These are phyloP conservation scores for Lecanosticta acicola DNA, from an alignment of 2,329 filamentous ascomycete species.

Conservation along the genomic window DNA sequence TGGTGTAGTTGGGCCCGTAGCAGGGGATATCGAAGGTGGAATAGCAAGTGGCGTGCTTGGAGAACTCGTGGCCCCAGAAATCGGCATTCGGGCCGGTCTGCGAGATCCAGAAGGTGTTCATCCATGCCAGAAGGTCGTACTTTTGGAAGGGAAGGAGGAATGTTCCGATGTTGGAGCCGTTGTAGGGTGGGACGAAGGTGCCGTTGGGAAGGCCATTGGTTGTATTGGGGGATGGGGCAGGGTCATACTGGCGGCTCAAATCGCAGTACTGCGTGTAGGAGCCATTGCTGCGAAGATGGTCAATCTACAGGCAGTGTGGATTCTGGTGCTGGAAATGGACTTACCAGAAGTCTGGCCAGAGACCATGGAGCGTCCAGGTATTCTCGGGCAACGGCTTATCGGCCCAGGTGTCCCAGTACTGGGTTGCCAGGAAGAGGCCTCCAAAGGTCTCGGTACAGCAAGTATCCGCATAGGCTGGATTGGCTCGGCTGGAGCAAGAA, in stretches of 20 bases:
- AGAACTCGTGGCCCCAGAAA: constrained; percentile 51
- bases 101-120: constrained; percentile 62
- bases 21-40: constrained; percentile 60
- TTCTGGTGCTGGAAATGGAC: background rate
- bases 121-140: constrained; percentile 57
- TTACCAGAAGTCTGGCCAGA: constrained; percentile 51
- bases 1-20: constrained; percentile 54
- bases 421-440: constrained; percentile 56
- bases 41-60: constrained; percentile 51
- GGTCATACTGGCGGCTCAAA: constrained; percentile 50
- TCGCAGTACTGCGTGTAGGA: constrained; percentile 65
- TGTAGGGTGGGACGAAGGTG: constrained; percentile 53
- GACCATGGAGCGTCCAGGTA: constrained; percentile 56
- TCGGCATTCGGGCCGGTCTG: constrained; percentile 51
- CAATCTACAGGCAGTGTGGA: constrained; percentile 1
- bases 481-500: constrained; percentile 47
- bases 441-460: constrained; percentile 63
- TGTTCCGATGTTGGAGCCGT: constrained; percentile 51
- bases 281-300: constrained; percentile 36
- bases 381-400: constrained; percentile 55
- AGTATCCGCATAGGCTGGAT: constrained; percentile 46
- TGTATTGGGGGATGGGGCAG: constrained; percentile 53
- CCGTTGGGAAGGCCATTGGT: constrained; percentile 52
- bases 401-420: constrained; percentile 62
- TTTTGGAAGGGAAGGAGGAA: constrained; percentile 56